Percentiles rank a stretch among this genome's conserved stretches.
Evolutionary conservation across 305 asterid genomes (phyloP).

Genomic region (Fraxinus floribunda): DNA sequence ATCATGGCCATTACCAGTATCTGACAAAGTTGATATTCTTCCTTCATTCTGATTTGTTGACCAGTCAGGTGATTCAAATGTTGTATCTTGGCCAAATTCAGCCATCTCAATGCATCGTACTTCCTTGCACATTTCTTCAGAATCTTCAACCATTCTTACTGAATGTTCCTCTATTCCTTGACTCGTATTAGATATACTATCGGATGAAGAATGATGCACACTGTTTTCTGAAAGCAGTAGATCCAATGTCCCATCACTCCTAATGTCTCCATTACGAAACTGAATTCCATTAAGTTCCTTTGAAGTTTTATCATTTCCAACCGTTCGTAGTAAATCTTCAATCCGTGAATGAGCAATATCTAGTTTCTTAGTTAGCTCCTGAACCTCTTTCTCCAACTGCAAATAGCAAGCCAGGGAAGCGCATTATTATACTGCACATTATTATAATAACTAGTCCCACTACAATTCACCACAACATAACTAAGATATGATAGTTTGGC

Average conservation of each 20-base stretch:
- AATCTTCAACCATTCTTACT: slow-evolving; percentile 44
- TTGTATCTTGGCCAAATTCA: slow-evolving; percentile 34
- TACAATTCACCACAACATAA: not conserved
- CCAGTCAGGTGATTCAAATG: slow-evolving; percentile 30
- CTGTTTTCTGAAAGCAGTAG: slow-evolving; percentile 32
- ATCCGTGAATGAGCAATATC: slow-evolving; percentile 64
- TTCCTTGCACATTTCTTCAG: slow-evolving; percentile 66
- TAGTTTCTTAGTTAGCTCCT: slow-evolving; percentile 62
- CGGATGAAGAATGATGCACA: slow-evolving; percentile 37
- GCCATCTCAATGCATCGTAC: slow-evolving; percentile 67
- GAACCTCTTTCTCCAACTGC: slow-evolving; percentile 91
- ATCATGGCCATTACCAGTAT: slow-evolving; percentile 27
- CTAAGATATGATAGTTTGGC: not conserved
- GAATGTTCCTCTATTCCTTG: slow-evolving; percentile 24
- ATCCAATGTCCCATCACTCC: slow-evolving; percentile 35
- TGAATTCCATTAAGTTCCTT: slow-evolving; percentile 26
- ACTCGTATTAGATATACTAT: slow-evolving; percentile 34
- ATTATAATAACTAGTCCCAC: not conserved
- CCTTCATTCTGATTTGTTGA: slow-evolving; percentile 38
- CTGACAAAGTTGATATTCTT: slow-evolving; percentile 28
- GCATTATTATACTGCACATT: slow-evolving; percentile 12
- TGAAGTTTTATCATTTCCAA: slow-evolving; percentile 31
- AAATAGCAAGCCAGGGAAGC: slow-evolving; percentile 31
- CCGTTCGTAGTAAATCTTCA: slow-evolving; percentile 46
- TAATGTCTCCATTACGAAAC: slow-evolving; percentile 34